Evolutionary conservation across 495 filamentous ascomycete species (phyloP).

Genomic region (Halenospora varia): DNA sequence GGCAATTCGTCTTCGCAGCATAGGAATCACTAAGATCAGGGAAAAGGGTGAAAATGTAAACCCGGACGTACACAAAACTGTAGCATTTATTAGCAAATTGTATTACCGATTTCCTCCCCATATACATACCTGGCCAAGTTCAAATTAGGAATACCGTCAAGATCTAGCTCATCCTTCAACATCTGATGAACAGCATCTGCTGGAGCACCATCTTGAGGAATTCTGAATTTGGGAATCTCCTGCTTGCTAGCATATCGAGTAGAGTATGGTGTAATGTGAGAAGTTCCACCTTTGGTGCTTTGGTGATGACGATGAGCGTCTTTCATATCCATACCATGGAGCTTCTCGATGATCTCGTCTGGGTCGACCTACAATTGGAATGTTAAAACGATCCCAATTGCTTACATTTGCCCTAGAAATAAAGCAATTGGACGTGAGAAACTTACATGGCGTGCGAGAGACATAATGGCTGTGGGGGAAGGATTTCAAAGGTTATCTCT

Average conservation of each 20-base stretch:
- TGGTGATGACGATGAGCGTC: constrained; percentile 38
- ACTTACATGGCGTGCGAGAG: constrained; percentile 38
- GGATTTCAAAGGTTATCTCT: not conserved
- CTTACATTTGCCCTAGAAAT: not conserved
- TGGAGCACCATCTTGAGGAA: constrained; percentile 58
- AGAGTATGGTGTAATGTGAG: constrained; percentile 59
- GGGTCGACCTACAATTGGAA: constrained; percentile 49
- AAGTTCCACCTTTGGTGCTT: constrained; percentile 35
- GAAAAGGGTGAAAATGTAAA: too few relatives aligned
- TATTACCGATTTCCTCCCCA: not conserved
- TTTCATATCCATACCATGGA: constrained; percentile 41
- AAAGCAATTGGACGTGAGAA: not conserved
- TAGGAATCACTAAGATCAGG: too few relatives aligned
- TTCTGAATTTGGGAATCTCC: constrained; percentile 64
- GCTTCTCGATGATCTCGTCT: constrained; percentile 52
- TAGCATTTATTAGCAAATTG: not conserved
- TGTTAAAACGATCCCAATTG: not conserved
- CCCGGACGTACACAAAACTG: not conserved
- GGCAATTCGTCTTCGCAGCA: too few relatives aligned
- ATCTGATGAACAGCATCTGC: constrained; percentile 63
- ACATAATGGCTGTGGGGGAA: constrained; percentile 25
- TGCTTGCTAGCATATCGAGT: constrained; percentile 56
- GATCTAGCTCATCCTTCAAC: constrained; percentile 69
- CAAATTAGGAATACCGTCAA: constrained; percentile 68
- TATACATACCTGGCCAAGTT: constrained; percentile 56